These are phyloP conservation scores for Balamuthia mandrillaris DNA, from an alignment of 208 protist genomes.

Conservation along the genomic window DNA sequence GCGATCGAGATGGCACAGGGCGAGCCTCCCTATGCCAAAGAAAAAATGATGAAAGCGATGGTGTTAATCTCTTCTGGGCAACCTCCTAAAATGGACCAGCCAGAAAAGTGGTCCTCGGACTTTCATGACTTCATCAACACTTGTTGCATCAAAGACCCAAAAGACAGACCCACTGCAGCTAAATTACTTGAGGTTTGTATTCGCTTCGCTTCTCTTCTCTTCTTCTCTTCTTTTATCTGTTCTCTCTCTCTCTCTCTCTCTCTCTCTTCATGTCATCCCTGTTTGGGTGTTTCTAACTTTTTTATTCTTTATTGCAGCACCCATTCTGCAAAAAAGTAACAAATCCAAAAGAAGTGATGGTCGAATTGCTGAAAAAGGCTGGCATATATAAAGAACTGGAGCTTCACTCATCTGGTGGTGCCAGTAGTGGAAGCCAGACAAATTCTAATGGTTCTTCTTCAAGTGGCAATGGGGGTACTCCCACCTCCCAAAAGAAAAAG, in stretches of 20 bases:
- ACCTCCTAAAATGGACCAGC: conserved; percentile 65
- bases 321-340: no score
- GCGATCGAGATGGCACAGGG: conserved; percentile 78
- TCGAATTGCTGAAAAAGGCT: no score
- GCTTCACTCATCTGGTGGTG: no score
- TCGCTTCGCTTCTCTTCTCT: background rate
- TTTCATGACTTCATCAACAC: conserved; percentile 70
- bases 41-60: conserved; percentile 47
- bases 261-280: no score
- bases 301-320: no score
- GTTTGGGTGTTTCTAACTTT: no score
- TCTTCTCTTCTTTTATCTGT: background rate
- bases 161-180: conserved; percentile 56
- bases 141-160: conserved; percentile 74
- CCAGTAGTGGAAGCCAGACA: no score
- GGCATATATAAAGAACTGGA: no score
- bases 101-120: conserved; percentile 48
- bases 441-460: no score
- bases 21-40: conserved; percentile 58
- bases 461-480: no score
- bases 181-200: conserved; percentile 58
- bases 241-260: background rate
- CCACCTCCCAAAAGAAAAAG: no score
- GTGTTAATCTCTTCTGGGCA: conserved; percentile 35
- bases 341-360: no score